Evolutionary conservation across 371 early-diverging fungal genomes (phyloP).

Genomic region (Saksenaea vasiformis): DNA sequence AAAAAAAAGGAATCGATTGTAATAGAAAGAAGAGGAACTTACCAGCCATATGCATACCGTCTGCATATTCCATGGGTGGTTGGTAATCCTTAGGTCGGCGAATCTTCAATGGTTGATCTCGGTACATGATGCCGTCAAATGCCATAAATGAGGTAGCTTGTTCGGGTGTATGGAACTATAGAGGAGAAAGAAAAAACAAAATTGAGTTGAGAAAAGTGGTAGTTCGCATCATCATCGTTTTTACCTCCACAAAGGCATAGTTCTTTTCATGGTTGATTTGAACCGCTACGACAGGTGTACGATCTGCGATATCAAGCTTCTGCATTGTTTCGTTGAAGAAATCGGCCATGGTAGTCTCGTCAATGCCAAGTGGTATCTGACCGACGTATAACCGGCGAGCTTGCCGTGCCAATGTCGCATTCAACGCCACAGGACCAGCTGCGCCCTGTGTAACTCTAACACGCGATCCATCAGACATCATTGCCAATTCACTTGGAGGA

Average conservation of each 20-base stretch:
- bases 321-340: slow-evolving; percentile 88
- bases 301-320: slow-evolving; percentile 61
- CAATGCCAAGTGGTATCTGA: slow-evolving; percentile 80
- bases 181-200: background rate
- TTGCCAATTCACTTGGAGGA: slow-evolving; percentile 45
- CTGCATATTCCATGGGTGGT: slow-evolving; percentile 64
- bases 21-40: too few relatives aligned
- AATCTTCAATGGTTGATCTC: slow-evolving; percentile 84
- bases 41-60: slow-evolving; percentile 16
- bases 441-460: slow-evolving; percentile 41
- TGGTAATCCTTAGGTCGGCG: slow-evolving; percentile 95
- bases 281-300: slow-evolving; percentile 70
- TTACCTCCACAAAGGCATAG: slow-evolving; percentile 91
- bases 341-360: slow-evolving; percentile 73
- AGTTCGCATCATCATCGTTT: too few relatives aligned
- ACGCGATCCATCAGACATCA: slow-evolving; percentile 46
- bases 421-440: slow-evolving; percentile 45
- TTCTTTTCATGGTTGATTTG: slow-evolving; percentile 91
- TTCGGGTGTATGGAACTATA: slow-evolving; percentile 82
- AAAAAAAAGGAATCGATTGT: background rate
- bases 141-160: slow-evolving; percentile 92
- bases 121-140: slow-evolving; percentile 89
- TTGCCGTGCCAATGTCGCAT: slow-evolving; percentile 57
- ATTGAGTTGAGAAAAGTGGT: background rate
- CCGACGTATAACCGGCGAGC: slow-evolving; percentile 87